Evolutionary conservation across 805 yeast genomes (phyloP).

Genomic region (Wickerhamomyces alni): DNA sequence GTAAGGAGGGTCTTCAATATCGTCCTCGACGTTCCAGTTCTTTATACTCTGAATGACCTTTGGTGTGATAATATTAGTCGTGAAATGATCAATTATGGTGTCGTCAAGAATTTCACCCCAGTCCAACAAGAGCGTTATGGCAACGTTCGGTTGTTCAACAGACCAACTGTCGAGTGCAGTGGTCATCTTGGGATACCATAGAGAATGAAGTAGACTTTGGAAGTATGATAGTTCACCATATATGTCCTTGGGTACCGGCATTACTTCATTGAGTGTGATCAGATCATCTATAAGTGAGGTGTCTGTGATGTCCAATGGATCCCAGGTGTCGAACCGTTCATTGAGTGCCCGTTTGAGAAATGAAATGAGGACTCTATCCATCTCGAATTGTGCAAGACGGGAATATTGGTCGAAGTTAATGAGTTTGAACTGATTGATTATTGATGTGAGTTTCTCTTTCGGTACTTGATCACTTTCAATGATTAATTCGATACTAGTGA

Average conservation of each 20-base stretch:
- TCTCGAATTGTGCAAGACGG: conserved; percentile 1
- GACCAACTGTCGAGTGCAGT: conserved; percentile 31
- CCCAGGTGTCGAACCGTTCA: conserved; percentile 28
- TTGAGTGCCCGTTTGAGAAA: conserved; percentile 18
- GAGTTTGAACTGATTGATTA: background rate
- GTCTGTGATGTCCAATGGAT: conserved; percentile 28
- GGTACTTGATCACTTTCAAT: background rate
- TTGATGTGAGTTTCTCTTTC: background rate
- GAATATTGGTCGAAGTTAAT: background rate
- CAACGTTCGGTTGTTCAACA: conserved; percentile 31
- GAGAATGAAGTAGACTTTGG: conserved; percentile 28
- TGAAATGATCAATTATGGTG: conserved; percentile 23
- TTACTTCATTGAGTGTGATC: conserved; percentile 20
- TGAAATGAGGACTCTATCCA: conserved; percentile 15
- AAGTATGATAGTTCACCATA: conserved; percentile 21
- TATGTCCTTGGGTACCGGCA: conserved; percentile 4
- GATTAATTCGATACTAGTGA: background rate
- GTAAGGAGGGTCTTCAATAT: conserved; percentile 11
- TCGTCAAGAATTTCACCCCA: conserved; percentile 35
- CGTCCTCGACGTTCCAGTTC: conserved; percentile 26
- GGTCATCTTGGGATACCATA: conserved; percentile 31
- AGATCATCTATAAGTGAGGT: conserved; percentile 25
- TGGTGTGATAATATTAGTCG: conserved; percentile 30
- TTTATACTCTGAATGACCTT: conserved; percentile 28
- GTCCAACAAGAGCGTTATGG: conserved; percentile 32